Percentiles rank a stretch among this genome's conserved stretches.
phyloP scores from a whole-genome alignment of 2,329 filamentous ascomycete genomes.

The Tolypocladium paradoxum region DNA sequence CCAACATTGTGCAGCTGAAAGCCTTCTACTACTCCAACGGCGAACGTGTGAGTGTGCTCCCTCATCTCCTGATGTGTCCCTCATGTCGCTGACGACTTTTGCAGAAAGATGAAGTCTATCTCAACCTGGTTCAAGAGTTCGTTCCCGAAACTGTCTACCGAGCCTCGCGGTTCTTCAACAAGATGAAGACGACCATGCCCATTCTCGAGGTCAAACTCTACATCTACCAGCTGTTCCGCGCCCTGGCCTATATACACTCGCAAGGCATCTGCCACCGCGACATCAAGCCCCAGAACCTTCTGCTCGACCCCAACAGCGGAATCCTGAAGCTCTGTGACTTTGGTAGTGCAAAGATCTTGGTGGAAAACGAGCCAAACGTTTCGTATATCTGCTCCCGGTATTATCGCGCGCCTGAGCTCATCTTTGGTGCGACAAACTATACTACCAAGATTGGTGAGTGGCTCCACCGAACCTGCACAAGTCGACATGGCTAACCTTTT shows the following conservation, averaged over 20 bases:
- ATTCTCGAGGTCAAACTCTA: slow-evolving; percentile 98
- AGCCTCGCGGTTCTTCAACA: slow-evolving; percentile 98
- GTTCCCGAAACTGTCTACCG: slow-evolving; percentile 98
- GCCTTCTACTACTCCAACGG: slow-evolving; percentile 99
- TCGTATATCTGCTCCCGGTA: slow-evolving; percentile 99
- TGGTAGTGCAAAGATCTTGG: slow-evolving; percentile 94
- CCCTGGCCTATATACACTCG: slow-evolving; percentile 96
- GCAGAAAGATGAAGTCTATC: slow-evolving; percentile 95
- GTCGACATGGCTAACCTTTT: slow-evolving; percentile 17
- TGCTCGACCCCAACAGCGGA: slow-evolving; percentile 83
- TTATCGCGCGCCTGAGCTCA: slow-evolving; percentile 94
- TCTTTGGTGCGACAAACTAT: slow-evolving; percentile 98
- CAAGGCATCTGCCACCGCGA: slow-evolving; percentile 98
- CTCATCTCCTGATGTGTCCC: neutral
- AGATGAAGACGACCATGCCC: slow-evolving; percentile 99
- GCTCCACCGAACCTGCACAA: neutral
- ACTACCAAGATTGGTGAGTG: slow-evolving; percentile 96
- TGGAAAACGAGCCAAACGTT: slow-evolving; percentile 97
- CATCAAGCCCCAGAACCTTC: slow-evolving; percentile 96
- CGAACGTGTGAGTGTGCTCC: slow-evolving; percentile 61
- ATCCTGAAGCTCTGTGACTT: slow-evolving; percentile 98
- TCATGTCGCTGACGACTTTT: slow-evolving; percentile 3
- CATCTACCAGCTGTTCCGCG: slow-evolving; percentile 98
- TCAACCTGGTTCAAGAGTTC: slow-evolving; percentile 96
- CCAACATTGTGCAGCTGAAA: slow-evolving; percentile 97